Evolutionary conservation across 2,329 filamentous ascomycete genomes (phyloP), one percentile per base, ranked within the genome.

Genomic region (Cladosporium sp.): DNA sequence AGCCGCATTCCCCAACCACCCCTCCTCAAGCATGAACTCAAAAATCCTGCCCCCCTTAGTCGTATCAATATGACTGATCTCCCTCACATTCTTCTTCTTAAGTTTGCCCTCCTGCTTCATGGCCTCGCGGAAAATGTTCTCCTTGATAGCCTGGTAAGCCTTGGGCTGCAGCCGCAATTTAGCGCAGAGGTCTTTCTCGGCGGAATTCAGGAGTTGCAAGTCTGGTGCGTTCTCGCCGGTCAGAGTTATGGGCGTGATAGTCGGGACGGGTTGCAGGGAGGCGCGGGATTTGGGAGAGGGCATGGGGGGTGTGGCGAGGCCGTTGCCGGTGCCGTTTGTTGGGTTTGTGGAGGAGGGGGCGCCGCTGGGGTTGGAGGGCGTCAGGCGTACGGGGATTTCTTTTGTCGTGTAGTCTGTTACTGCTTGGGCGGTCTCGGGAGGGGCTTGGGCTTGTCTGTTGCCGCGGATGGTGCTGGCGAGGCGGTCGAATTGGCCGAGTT

Each of bases 81-180:
- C 87, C 64, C 85, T 87, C 2, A 90, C 90, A 59, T 92, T 85
- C 71, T 96, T 97, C 78, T 93, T 95, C 76, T 95, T 97, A 7
- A 98, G 72, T 11, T 78, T 80, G 1, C 93, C 93, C 52, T 93
- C 92, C 52, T 84, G 84, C 70, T 92, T 93, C 66, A 95, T 80
- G 0, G 92, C 88, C 66, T 97, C 92, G 61, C 88, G 88, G 46
- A 97, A 70, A n/a, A 97, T 76, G 54, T 87, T 84, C 67, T 96
- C 90, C 69, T 98, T 98, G 69, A 97, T 89, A 63, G 89, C 89
- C 4, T 96, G 71, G 67, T 96, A 98, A 1, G 93, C 88, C 72
- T 98, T 98, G 0, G 93, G 93, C 68, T 93, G 86, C 46, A 98
- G 72, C 36, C 90, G 82, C 12, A 95, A 78, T 35, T 86, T 78